Evolutionary conservation across 148 eudicot genomes (phyloP), one percentile per base, ranked within the genome.

Genomic region (Rhododendron simsii): DNA sequence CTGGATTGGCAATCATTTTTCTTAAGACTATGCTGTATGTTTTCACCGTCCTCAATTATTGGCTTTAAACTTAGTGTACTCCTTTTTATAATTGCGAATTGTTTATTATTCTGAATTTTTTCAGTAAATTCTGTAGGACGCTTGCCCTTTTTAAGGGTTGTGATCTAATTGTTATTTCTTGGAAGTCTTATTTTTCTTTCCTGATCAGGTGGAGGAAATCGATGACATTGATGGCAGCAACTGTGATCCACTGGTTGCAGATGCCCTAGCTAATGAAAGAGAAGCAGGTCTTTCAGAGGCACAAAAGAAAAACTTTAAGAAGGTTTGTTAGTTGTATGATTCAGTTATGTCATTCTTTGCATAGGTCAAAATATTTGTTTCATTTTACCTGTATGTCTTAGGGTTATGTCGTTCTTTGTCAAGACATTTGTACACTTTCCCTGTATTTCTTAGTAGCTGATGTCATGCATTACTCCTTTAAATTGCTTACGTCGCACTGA

Each of bases 181-280:
- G 69, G 14, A 33, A 18, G 18, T 55, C 14, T 77, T 50, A 26
- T 81, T 28, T 82, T 11, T 81, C 11, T 37, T 26, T 41, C 51
- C 61, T 86, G 73, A 71, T 86, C 88, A 97, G 99, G 98, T 97
- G 85, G 99, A 97, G 92, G 99, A 97, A 92, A 95, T 97, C 83
- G 98, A 92, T 92, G 99, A 97, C 81, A 83, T 95, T 77, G 98
- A 92, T 86, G 93, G 91, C 47, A 86, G 87, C 88, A 85, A 93
- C 76, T 77, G 86, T 86, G 99, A 95, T 87, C 98, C 95, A n/a
- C 91, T 93, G 89, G 84, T 95, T 75, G 96, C 95, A 67, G 99
- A 93, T 93, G 99, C 99, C 45, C 82, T 97, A 87, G 96, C 92
- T 39, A 95, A 93, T 85, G 98, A 94, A 91, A 89, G 88, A 85